phyloP scores from a whole-genome alignment of 1,284 basidiomycete species.

The Schizophyllum commune region DNA sequence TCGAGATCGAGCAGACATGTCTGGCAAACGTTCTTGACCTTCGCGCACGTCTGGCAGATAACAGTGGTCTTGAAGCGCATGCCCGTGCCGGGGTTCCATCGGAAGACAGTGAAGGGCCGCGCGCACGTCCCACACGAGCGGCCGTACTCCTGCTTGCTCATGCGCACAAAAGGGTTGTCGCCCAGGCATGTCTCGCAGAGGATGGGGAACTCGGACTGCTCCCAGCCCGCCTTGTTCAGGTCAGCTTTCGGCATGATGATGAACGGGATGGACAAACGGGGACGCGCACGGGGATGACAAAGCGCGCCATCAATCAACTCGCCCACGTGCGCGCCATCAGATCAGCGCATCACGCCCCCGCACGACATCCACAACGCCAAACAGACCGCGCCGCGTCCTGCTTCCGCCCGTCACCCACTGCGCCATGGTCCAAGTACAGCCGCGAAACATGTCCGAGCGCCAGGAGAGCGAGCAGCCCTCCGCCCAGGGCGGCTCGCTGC shows the following conservation, averaged over 20 bases:
- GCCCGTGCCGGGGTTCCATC: constrained; percentile 95
- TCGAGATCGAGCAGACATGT: constrained; percentile 95
- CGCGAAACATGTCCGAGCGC: neutral
- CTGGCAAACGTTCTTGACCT: constrained; percentile 98
- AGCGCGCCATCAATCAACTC: neutral
- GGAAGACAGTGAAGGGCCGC: constrained; percentile 93
- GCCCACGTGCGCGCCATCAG: no score
- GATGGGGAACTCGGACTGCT: constrained; percentile 86
- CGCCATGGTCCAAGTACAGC: neutral
- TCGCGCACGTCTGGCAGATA: constrained; percentile 97
- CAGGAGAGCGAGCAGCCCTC: neutral
- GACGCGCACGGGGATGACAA: constrained; percentile 3
- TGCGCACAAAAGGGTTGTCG: neutral
- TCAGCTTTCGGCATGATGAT: constrained; percentile 60
- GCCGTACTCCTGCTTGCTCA: constrained; percentile 96
- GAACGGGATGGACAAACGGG: constrained; percentile 4
- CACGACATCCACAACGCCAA: neutral
- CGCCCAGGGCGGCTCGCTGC: constrained; percentile 40
- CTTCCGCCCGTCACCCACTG: neutral
- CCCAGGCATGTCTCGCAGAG: constrained; percentile 85
- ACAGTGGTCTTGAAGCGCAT: constrained; percentile 97
- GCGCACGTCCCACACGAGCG: constrained; percentile 95
- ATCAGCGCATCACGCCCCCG: neutral
- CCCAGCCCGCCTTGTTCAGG: constrained; percentile 88
- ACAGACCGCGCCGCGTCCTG: neutral